Percentiles rank a stretch among this genome's conserved stretches.
Conservation (phyloP, 768 basidiomycete species). For the Astraeus odoratus region DNA sequence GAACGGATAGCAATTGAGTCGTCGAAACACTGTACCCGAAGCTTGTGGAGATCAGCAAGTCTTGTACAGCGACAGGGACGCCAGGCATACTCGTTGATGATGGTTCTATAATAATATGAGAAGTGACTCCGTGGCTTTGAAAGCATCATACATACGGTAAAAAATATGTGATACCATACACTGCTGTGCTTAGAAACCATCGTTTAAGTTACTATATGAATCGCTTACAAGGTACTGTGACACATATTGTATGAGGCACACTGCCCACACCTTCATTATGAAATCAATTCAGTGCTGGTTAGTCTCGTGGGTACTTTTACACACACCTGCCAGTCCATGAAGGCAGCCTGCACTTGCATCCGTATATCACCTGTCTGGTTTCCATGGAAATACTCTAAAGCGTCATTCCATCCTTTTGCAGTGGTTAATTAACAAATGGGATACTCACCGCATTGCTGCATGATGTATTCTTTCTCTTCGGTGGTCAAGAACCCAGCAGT, state of each 20-base stretch:
- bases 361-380: slow-evolving; percentile 57
- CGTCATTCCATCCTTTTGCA: slow-evolving; percentile 45
- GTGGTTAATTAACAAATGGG: background rate
- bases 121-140: background rate
- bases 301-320: background rate
- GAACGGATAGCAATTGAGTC: slow-evolving; percentile 57
- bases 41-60: slow-evolving; percentile 20
- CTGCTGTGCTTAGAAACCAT: slow-evolving; percentile 22
- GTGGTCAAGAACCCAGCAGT: slow-evolving; percentile 56
- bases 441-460: slow-evolving; percentile 50
- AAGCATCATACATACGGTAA: slow-evolving; percentile 36
- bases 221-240: slow-evolving; percentile 47
- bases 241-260: slow-evolving; percentile 43
- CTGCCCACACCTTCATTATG: background rate
- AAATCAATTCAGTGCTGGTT: background rate
- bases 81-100: slow-evolving; percentile 1
- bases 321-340: slow-evolving; percentile 55
- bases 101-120: slow-evolving; percentile 2
- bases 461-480: slow-evolving; percentile 50
- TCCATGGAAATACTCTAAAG: slow-evolving; percentile 20
- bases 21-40: slow-evolving; percentile 50
- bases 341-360: slow-evolving; percentile 44
- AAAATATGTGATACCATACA: slow-evolving; percentile 61
- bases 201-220: background rate
- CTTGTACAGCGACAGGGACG: background rate